These are phyloP conservation scores for Phanerodontia chrysosporium DNA, from an alignment of 768 basidiomycete species.

Conservation along the genomic window DNA sequence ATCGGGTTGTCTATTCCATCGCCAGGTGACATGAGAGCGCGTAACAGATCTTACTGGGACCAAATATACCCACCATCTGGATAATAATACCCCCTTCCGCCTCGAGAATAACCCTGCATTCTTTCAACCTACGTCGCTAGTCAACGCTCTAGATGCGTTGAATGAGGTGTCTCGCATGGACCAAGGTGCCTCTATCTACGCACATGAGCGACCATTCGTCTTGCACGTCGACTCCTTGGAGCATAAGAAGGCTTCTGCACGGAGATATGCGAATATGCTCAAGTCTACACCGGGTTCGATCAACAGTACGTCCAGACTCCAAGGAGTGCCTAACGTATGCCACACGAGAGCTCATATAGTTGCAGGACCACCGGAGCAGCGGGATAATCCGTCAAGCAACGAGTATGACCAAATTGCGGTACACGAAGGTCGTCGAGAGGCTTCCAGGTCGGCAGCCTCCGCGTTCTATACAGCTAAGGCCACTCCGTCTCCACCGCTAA, in stretches of 20 bases:
- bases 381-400: background rate
- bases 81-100: constrained; percentile 7
- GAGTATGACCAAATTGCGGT: background rate
- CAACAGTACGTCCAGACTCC: background rate
- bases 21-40: background rate
- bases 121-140: constrained; percentile 16
- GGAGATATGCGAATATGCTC: background rate
- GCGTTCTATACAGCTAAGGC: constrained; percentile 9
- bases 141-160: constrained; percentile 4
- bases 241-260: background rate
- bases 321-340: no score
- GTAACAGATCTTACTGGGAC: constrained; percentile 29
- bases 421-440: constrained; percentile 5
- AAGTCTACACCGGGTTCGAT: background rate
- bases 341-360: no score
- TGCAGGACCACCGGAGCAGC: no score
- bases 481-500: background rate
- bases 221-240: constrained; percentile 28
- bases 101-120: constrained; percentile 10
- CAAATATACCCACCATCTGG: constrained; percentile 7
- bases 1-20: background rate
- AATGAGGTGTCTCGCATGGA: background rate
- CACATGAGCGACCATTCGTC: constrained; percentile 30
- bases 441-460: background rate
- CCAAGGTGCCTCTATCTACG: constrained; percentile 22